Evolutionary conservation across 345 rosid genomes (phyloP), one percentile per base, ranked within the genome.

Genomic region (Syzygium aqueum): DNA sequence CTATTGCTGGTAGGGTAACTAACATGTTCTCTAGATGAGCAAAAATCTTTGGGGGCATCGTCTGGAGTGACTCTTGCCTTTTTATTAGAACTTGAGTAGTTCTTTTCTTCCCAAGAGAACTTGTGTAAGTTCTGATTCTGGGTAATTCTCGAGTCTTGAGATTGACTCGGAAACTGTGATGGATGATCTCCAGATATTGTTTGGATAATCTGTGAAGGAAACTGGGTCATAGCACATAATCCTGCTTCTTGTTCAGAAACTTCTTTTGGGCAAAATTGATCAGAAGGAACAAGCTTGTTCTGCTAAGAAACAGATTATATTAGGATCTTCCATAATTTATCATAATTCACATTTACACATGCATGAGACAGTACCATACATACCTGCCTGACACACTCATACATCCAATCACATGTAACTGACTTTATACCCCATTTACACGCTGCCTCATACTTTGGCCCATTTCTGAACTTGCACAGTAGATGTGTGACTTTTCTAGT

Each of bases 381-480:
- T 91, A 97, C 99, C 99, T 93, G 95, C 90, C 93, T 93, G 89
- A 94, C 92, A 92, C 99, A 96, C 89, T 96, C 98, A 91, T 90
- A 95, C 83, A 96, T 89, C 99, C 99, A 97, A 59, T 95, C 98
- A 67, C 93, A 87, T 84, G 98, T 94, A 85, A 95, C 91, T 37
- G 94, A 89, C 80, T 85, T 85, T 93, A 92, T 93, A 85, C 97
- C 96, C 95, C 97, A 95, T 90, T 90, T 93, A 91, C 94, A 90
- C 85, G 99, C 97, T 86, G 93, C 94, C 84, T 96, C 95, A 88
- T 95, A 95, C 90, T 96, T 96, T 22, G 89, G 93, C 86, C 99
- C 99, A 88, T 85, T 85, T 27, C 93, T 88, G 90, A 91, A 95
- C 89, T 95, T 95, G 91, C 99, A 97, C 63, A 97, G 77, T 85